Evolutionary conservation across 78 protist species (phyloP).

Genomic region (Monocercomonoides exilis): DNA sequence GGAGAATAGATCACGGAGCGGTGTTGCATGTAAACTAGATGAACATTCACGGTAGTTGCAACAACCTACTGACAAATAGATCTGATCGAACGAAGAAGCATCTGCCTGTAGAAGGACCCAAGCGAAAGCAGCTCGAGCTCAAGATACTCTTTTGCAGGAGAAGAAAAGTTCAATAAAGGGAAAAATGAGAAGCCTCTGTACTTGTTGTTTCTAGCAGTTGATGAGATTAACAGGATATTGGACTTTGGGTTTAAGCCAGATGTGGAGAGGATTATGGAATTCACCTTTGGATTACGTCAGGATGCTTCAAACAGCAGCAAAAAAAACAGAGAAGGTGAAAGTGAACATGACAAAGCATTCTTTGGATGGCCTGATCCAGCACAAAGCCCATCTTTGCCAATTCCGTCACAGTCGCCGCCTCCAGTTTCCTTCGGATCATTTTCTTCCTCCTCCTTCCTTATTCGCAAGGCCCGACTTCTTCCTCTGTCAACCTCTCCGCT

Average conservation of each 20-base stretch:
- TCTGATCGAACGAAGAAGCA: not conserved
- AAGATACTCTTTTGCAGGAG: not conserved
- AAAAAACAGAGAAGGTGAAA: no score
- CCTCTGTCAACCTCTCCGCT: not conserved
- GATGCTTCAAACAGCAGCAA: no score
- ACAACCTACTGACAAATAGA: conserved; percentile 28
- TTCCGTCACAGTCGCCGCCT: not conserved
- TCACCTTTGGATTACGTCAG: not conserved
- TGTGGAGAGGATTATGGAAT: no score
- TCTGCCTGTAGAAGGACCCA: not conserved
- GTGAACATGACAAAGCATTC: not conserved
- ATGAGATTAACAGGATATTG: conserved; percentile 52
- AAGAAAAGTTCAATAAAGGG: not conserved
- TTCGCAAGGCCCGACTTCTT: not conserved
- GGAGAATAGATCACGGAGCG: no score
- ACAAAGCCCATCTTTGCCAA: not conserved
- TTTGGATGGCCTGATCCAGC: not conserved
- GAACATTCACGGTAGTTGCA: conserved; percentile 4
- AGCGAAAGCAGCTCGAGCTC: not conserved
- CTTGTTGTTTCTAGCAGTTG: conserved; percentile 17
- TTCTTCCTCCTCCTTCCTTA: not conserved
- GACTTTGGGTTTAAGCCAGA: conserved; percentile 26
- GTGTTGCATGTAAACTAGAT: not conserved
- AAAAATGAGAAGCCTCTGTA: not conserved
- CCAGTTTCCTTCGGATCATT: not conserved